Percentiles rank a stretch among this genome's conserved stretches.
phyloP scores from a whole-genome alignment of 2,329 filamentous ascomycete genomes.

The Drechmeria coniospora region DNA sequence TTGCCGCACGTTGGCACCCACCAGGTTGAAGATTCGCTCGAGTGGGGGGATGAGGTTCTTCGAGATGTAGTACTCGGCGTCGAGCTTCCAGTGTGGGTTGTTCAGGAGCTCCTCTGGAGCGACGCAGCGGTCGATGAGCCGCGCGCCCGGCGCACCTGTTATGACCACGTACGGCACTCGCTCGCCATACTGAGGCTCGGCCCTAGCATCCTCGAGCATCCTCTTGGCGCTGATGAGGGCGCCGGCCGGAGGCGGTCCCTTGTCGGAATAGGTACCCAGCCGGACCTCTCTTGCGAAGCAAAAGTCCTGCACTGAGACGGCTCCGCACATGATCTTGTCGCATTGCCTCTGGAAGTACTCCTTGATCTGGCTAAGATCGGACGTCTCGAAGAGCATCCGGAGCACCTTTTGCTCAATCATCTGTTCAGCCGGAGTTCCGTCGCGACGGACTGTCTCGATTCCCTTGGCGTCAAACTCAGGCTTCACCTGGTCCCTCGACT shows the following conservation, averaged over 20 bases:
- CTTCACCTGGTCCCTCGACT: constrained; percentile 54
- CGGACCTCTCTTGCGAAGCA: constrained; percentile 89
- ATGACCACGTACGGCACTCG: constrained; percentile 90
- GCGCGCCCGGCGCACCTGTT: constrained; percentile 69
- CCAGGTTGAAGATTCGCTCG: constrained; percentile 90
- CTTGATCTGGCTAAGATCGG: constrained; percentile 80
- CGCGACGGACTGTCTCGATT: constrained; percentile 89
- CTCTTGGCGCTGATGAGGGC: constrained; percentile 74
- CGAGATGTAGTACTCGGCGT: constrained; percentile 91
- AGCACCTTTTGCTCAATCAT: constrained; percentile 91
- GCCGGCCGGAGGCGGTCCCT: constrained; percentile 66
- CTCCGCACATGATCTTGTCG: constrained; percentile 78
- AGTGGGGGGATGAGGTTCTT: constrained; percentile 93
- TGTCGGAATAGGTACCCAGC: constrained; percentile 68
- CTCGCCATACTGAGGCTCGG: constrained; percentile 89
- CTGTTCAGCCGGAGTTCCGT: constrained; percentile 89
- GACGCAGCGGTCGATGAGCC: constrained; percentile 80
- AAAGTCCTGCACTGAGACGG: constrained; percentile 85
- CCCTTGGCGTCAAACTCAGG: constrained; percentile 97
- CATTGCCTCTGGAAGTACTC: constrained; percentile 81
- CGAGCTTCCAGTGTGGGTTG: constrained; percentile 64
- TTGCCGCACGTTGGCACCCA: constrained; percentile 74
- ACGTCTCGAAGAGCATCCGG: constrained; percentile 76
- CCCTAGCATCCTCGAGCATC: constrained; percentile 74
- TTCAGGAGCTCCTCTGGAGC: constrained; percentile 68